Evolutionary conservation across 257 asterid genomes (phyloP), one percentile per base, ranked within the genome.

Genomic region (Penstemon barbatus): DNA sequence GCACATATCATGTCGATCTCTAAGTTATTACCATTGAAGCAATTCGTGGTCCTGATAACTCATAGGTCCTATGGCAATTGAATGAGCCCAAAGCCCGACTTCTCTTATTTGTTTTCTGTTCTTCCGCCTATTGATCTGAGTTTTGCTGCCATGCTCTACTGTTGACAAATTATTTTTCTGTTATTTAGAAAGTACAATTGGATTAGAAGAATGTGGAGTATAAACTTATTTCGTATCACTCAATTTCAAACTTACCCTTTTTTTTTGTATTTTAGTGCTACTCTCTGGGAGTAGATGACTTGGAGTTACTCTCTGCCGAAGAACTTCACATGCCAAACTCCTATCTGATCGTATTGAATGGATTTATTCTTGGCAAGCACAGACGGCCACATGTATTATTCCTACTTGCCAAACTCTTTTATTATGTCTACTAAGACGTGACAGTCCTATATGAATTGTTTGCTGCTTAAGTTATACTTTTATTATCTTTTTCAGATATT

Each of bases 311-410:
- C 53, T 93, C 99, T 11, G 96, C 81, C 8, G 99, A 93, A 84
- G 97, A 90, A 61, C 92, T 93, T 81, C 99, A 90, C 85, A 81
- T 68, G 88, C 96, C 95, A 64, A 73, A 80, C 75, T 87, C 96
- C 56, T 87, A 80, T 83, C 78, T 93, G 74, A 74, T 93, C 72
- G 84, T 89, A 25, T 80, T 87, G 66, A 90, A 93, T 69, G 99
- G 99, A 57, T 95, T 84, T 61, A 93, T 93, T 85, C 90, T 93
- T 75, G 99, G 99, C 73, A 90, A 93, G 76, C 99, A 93, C 85
- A 82, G 79, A 74, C 75, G 74, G 73, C 96, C 96, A 49, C 95
- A 85, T 77, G 97, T 90, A 84, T 58, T 63, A 56, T 60, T 59
- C 43, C 53, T 46, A 18, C 38, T 43, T 49, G 63, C 4, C 68